A percentile compares a stretch with the other conserved stretches of the same genome.
phyloP scores from a whole-genome alignment of 2,329 filamentous ascomycete species.

The Dactylonectria estremocensis region DNA sequence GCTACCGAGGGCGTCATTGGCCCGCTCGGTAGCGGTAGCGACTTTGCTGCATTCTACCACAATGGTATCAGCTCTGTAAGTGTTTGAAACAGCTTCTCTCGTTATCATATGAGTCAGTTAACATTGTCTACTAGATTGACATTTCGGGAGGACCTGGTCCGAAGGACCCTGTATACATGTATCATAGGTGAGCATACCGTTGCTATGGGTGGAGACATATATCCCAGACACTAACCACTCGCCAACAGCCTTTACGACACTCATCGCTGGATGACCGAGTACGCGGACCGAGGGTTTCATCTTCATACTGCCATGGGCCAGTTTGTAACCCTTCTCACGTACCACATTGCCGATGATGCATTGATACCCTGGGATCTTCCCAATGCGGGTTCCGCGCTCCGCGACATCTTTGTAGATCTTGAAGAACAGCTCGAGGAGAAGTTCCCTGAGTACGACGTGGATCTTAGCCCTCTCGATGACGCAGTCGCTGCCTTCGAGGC shows the following conservation, averaged over 20 bases:
- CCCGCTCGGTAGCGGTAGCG: conserved; percentile 35
- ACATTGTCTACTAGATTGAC: conserved; percentile 26
- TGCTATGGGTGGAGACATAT: neutral
- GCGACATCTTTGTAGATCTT: conserved; percentile 34
- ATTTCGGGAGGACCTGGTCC: conserved; percentile 36
- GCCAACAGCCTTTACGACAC: conserved; percentile 38
- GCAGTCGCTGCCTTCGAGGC: conserved; percentile 28
- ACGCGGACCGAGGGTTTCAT: conserved; percentile 65
- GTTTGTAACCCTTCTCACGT: conserved; percentile 32
- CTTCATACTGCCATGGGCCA: conserved; percentile 66
- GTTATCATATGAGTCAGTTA: neutral
- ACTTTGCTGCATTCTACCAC: conserved; percentile 38
- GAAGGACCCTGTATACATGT: conserved; percentile 32
- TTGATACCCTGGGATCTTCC: conserved; percentile 34
- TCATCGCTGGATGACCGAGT: conserved; percentile 67
- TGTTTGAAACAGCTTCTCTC: neutral
- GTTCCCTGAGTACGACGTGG: conserved; percentile 11
- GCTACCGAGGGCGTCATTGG: conserved; percentile 35
- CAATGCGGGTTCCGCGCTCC: conserved; percentile 27
- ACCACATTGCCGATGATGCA: conserved; percentile 37
- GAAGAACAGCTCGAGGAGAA: conserved; percentile 31
- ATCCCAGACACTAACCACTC: neutral
- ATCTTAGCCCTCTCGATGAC: conserved; percentile 20
- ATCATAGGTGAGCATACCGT: conserved; percentile 16
- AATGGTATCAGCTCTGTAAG: conserved; percentile 37